phyloP scores from a whole-genome alignment of 768 basidiomycete genomes.

The Lentinula aciculospora region DNA sequence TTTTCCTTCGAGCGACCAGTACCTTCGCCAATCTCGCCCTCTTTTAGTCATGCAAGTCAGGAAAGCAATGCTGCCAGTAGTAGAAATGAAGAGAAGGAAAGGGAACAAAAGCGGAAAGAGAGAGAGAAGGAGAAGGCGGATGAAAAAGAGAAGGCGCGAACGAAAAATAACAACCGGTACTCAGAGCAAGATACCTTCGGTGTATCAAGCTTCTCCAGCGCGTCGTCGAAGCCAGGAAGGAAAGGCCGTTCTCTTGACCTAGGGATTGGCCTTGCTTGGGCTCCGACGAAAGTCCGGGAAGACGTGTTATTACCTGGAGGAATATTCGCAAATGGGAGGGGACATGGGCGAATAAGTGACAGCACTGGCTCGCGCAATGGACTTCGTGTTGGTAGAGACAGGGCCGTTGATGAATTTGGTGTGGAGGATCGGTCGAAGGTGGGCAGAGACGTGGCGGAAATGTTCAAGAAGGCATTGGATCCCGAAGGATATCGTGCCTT shows the following conservation, averaged over 20 bases:
- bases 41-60: slow-evolving; percentile 14
- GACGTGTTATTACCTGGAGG: slow-evolving; percentile 55
- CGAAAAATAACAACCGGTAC: not conserved
- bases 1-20: slow-evolving; percentile 70
- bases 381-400: slow-evolving; percentile 16
- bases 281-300: slow-evolving; percentile 60
- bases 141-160: slow-evolving; percentile 14
- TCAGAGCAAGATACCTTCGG: not conserved
- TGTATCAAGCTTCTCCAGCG: not conserved
- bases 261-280: slow-evolving; percentile 67
- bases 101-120: slow-evolving; percentile 20
- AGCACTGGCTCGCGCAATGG: slow-evolving; percentile 24
- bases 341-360: slow-evolving; percentile 18
- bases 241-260: slow-evolving; percentile 73
- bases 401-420: slow-evolving; percentile 15
- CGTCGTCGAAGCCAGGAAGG: slow-evolving; percentile 29
- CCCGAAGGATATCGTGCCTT: slow-evolving; percentile 41
- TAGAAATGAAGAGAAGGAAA: slow-evolving; percentile 18
- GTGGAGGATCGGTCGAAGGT: slow-evolving; percentile 23
- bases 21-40: slow-evolving; percentile 34
- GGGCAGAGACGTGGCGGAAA: slow-evolving; percentile 41
- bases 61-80: slow-evolving; percentile 20
- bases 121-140: slow-evolving; percentile 11
- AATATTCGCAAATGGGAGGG: slow-evolving; percentile 22
- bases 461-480: slow-evolving; percentile 41